Percentiles rank a stretch among this genome's conserved stretches.
Evolutionary conservation across 345 rosid species (phyloP).

Genomic region (Gossypium anomalum): DNA sequence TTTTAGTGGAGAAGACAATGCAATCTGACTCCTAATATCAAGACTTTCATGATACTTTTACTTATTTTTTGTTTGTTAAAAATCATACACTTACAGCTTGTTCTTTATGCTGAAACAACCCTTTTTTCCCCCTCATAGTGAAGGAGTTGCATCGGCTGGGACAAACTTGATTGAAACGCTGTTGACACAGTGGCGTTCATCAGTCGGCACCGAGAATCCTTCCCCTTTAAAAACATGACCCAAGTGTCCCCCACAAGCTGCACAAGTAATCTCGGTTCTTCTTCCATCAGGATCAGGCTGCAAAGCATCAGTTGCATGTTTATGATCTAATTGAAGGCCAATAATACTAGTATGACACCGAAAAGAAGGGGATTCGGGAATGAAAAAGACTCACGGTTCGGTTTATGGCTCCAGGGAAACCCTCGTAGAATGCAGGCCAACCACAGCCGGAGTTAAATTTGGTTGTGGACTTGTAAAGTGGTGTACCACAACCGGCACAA

Average conservation of each 20-base stretch:
- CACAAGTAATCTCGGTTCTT: constrained; percentile 66
- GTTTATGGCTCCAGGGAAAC: constrained; percentile 60
- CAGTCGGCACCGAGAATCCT: constrained; percentile 50
- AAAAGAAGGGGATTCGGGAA: not conserved
- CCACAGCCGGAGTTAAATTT: constrained; percentile 72
- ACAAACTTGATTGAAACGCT: constrained; percentile 60
- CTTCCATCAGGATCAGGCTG: constrained; percentile 78
- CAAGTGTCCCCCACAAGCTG: constrained; percentile 74
- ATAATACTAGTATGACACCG: not conserved
- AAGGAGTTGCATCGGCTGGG: constrained; percentile 37
- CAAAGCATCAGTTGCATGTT: constrained; percentile 7
- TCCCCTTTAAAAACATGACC: constrained; percentile 84
- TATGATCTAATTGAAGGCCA: not conserved
- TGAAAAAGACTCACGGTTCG: constrained; percentile 35
- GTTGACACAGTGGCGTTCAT: constrained; percentile 76
- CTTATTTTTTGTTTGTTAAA: not conserved
- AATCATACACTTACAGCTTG: constrained; percentile 1
- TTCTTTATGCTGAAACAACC: not conserved
- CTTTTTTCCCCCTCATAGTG: constrained; percentile 12
- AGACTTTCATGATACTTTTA: too few relatives aligned
- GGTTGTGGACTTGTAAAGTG: constrained; percentile 56
- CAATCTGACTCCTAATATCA: too few relatives aligned
- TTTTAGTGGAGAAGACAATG: too few relatives aligned
- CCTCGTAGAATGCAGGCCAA: constrained; percentile 83
- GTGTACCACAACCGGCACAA: constrained; percentile 64